phyloP scores from a whole-genome alignment of 2,329 filamentous ascomycete species.

The Neonectria punicea region DNA sequence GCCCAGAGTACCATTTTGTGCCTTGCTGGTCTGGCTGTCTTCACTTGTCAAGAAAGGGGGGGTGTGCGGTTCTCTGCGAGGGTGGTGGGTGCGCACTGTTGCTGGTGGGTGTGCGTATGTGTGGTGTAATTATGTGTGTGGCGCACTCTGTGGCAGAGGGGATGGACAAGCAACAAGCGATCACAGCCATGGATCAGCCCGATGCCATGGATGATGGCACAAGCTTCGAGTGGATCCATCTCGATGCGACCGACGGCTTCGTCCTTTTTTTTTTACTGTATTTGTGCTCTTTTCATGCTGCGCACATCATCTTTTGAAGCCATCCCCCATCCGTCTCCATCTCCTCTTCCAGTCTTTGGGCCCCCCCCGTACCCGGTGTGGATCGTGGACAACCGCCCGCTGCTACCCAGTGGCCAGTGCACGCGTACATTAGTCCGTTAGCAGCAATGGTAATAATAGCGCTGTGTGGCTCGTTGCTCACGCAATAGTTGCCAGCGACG shows the following conservation, averaged over 20 bases:
- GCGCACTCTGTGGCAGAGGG: neutral
- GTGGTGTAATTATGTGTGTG: neutral
- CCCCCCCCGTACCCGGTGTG: constrained; percentile 15
- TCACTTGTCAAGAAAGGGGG: neutral
- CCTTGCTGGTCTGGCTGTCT: neutral
- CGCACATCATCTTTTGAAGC: neutral
- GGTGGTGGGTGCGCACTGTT: neutral
- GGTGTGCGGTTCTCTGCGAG: neutral
- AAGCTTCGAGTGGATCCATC: neutral
- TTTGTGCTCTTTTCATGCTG: neutral
- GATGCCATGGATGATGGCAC: neutral
- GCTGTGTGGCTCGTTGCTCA: constrained; percentile 16
- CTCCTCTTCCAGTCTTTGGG: constrained; percentile 10
- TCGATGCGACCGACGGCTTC: neutral
- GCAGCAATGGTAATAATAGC: constrained; percentile 14
- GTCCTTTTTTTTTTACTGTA: neutral
- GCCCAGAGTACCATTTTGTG: neutral
- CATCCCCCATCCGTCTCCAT: neutral
- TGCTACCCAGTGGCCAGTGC: neutral
- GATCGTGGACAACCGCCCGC: neutral
- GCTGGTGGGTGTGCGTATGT: neutral
- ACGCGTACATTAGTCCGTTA: too few relatives aligned
- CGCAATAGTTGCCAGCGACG: constrained; percentile 18
- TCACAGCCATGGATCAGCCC: neutral
- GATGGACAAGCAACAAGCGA: neutral